These are phyloP conservation scores for Liquidambar formosana DNA, from an alignment of 164 flowering plant genomes.

Conservation along the genomic window DNA sequence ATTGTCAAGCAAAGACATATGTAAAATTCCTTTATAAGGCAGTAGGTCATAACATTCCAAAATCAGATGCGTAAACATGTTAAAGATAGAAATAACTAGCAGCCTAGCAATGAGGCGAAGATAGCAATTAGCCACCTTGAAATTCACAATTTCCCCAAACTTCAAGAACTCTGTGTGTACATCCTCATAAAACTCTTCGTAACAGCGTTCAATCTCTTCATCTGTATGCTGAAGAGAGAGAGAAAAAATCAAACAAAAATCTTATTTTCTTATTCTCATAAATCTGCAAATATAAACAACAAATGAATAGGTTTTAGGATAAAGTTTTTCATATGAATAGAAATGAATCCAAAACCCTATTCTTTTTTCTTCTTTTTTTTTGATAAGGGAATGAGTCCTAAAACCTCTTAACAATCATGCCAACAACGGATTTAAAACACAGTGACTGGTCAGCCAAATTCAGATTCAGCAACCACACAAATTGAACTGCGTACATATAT, in stretches of 20 bases:
- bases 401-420: too few relatives aligned
- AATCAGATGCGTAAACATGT: not conserved
- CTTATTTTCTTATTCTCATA: not conserved
- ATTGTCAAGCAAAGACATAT: not conserved
- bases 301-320: not conserved
- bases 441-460: too few relatives aligned
- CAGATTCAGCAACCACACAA: too few relatives aligned
- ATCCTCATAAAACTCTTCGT: constrained; percentile 96
- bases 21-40: not conserved
- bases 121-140: constrained; percentile 60
- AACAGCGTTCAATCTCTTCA: constrained; percentile 82
- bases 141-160: constrained; percentile 92
- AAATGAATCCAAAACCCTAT: too few relatives aligned
- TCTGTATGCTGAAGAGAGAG: constrained; percentile 68
- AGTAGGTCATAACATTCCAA: not conserved
- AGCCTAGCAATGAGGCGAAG: not conserved
- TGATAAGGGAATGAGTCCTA: too few relatives aligned
- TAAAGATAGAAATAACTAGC: not conserved
- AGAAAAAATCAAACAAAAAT: not conserved
- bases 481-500: too few relatives aligned
- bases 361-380: too few relatives aligned
- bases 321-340: not conserved
- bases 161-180: constrained; percentile 96
- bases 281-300: not conserved
- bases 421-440: too few relatives aligned